phyloP scores from a whole-genome alignment of 345 rosid species.

The Geranium rotundifolium region DNA sequence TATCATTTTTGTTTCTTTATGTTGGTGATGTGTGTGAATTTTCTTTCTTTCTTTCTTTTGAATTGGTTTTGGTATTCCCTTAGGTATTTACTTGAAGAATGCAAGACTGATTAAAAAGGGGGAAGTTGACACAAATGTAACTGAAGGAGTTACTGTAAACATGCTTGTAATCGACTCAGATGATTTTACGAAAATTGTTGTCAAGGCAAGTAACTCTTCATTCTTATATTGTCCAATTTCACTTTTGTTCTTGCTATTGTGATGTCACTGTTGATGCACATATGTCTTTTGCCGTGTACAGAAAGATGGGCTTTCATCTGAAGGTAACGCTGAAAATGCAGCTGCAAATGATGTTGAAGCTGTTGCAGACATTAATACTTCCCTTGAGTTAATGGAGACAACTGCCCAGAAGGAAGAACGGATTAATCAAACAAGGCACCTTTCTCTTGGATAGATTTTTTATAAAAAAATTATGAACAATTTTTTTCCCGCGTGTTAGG shows the following conservation, averaged over 20 bases:
- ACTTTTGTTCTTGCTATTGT: neutral
- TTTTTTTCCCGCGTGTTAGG: no score
- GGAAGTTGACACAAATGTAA: constrained; percentile 47
- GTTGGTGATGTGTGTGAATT: neutral
- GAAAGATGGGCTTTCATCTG: constrained; percentile 52
- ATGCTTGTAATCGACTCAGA: constrained; percentile 56
- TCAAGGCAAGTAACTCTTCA: constrained; percentile 34
- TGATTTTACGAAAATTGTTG: constrained; percentile 76
- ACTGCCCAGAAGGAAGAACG: constrained; percentile 23
- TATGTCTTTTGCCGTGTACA: constrained; percentile 15
- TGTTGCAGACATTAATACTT: constrained; percentile 12
- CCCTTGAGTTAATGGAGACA: constrained; percentile 12
- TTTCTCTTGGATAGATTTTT: no score
- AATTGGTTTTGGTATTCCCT: constrained; percentile 5
- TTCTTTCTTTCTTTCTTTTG: neutral
- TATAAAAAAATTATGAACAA: no score
- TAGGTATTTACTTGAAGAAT: constrained; percentile 75
- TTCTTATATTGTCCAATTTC: constrained; percentile 3
- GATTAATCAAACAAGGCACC: constrained; percentile 15
- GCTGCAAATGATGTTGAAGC: constrained; percentile 34
- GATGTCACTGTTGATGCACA: neutral
- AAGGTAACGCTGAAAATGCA: constrained; percentile 25
- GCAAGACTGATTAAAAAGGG: constrained; percentile 71
- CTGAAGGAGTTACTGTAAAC: constrained; percentile 37
- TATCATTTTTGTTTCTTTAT: neutral